phyloP scores from a whole-genome alignment of 352 stramenopile genomes.

The Phytopythium cucurbitacearum region DNA sequence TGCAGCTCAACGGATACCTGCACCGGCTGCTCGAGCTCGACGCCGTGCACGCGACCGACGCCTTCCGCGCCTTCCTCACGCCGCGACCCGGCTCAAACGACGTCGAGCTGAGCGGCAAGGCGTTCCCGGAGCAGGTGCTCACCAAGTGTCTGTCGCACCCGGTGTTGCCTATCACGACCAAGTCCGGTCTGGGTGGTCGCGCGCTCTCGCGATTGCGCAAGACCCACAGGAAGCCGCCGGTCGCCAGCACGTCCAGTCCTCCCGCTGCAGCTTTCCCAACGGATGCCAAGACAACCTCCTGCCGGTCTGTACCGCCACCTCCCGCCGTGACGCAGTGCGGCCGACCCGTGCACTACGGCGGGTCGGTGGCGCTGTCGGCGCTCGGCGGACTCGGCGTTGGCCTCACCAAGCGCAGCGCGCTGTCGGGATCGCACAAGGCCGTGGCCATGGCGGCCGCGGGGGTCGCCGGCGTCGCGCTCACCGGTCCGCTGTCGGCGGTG shows the following conservation, averaged over 20 bases:
- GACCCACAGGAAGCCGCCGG: too few relatives aligned
- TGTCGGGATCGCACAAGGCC: constrained; percentile 50
- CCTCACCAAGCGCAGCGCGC: constrained; percentile 45
- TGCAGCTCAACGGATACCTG: constrained; percentile 57
- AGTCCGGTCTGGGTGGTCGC: too few relatives aligned
- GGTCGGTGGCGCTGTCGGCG: constrained; percentile 33
- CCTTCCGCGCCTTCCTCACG: constrained; percentile 46
- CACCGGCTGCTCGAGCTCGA: constrained; percentile 59
- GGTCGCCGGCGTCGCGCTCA: constrained; percentile 49
- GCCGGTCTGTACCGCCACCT: constrained; percentile 4
- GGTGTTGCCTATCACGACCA: neutral
- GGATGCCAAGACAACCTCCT: neutral
- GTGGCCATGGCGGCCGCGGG: constrained; percentile 43
- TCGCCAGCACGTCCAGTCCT: neutral
- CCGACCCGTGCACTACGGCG: constrained; percentile 36
- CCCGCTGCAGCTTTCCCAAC: neutral
- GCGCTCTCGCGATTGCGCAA: too few relatives aligned
- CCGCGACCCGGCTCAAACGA: constrained; percentile 31
- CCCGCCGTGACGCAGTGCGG: constrained; percentile 24
- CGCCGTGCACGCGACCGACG: constrained; percentile 27
- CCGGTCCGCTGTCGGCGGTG: constrained; percentile 42
- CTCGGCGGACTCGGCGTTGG: constrained; percentile 46
- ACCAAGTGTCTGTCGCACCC: constrained; percentile 2
- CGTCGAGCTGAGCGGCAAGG: constrained; percentile 13
- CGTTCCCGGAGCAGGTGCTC: constrained; percentile 1